Conservation (phyloP, 2,329 filamentous ascomycete genomes). For the Monosporascus sp. region DNA sequence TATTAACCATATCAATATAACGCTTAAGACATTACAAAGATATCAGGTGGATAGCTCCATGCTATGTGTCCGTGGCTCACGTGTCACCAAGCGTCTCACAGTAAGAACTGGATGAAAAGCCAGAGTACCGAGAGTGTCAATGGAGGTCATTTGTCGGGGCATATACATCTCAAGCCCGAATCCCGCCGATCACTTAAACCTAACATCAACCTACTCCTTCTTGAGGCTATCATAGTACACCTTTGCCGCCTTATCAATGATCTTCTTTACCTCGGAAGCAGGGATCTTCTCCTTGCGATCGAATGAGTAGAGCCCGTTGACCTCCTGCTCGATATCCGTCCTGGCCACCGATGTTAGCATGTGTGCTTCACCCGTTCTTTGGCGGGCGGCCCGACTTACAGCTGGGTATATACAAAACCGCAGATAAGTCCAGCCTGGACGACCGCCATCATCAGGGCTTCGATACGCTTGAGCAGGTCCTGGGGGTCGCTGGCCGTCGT, state of each 20-base stretch:
- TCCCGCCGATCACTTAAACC: background rate
- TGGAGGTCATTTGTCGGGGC: background rate
- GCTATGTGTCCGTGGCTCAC: too few relatives aligned
- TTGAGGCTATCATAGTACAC: slow-evolving; percentile 36
- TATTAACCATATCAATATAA: too few relatives aligned
- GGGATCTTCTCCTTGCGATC: slow-evolving; percentile 58
- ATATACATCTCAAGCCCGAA: background rate
- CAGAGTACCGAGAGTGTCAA: background rate
- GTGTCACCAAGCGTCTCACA: too few relatives aligned
- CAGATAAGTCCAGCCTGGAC: slow-evolving; percentile 52
- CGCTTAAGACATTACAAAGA: too few relatives aligned
- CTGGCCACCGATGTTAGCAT: slow-evolving; percentile 19
- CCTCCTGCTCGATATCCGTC: slow-evolving; percentile 62
- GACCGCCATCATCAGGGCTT: slow-evolving; percentile 54
- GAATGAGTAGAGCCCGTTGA: slow-evolving; percentile 62
- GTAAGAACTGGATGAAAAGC: too few relatives aligned
- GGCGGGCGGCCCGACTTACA: slow-evolving; percentile 37
- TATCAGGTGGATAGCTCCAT: too few relatives aligned
- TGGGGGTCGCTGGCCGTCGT: slow-evolving; percentile 58
- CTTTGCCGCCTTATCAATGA: slow-evolving; percentile 49
- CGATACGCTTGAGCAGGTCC: slow-evolving; percentile 54
- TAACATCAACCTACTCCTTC: background rate
- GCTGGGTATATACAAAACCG: slow-evolving; percentile 63
- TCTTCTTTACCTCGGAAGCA: slow-evolving; percentile 48
- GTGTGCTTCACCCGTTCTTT: background rate